Evolutionary conservation across 2,329 filamentous ascomycete species (phyloP).

Genomic region (Monosporascus sp.): DNA sequence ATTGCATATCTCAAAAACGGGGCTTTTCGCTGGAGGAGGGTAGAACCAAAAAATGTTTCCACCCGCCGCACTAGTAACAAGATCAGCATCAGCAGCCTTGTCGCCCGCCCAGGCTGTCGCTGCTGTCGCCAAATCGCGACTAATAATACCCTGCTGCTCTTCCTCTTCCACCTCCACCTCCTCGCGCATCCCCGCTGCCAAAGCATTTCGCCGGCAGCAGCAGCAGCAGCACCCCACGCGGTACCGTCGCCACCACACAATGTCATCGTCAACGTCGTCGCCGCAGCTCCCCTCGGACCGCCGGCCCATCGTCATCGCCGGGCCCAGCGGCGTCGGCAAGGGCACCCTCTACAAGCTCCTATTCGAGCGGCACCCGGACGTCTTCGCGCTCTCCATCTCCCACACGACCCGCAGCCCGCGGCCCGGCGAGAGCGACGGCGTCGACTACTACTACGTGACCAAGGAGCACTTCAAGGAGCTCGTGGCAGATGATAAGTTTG

Average conservation of each 20-base stretch:
- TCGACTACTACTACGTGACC: slow-evolving; percentile 76
- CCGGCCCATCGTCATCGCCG: slow-evolving; percentile 72
- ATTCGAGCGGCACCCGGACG: slow-evolving; percentile 50
- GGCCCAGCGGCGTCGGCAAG: slow-evolving; percentile 76
- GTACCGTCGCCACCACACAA: no score
- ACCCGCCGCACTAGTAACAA: no score
- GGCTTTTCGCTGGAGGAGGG: no score
- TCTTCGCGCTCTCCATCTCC: slow-evolving; percentile 53
- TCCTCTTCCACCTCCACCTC: background rate
- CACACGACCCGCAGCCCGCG: slow-evolving; percentile 81
- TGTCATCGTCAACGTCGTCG: no score
- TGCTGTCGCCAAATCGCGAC: no score
- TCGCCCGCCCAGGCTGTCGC: no score
- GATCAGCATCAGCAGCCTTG: no score
- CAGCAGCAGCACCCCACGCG: no score
- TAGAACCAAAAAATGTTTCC: no score
- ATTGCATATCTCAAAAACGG: no score
- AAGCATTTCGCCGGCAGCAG: no score
- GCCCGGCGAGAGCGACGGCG: slow-evolving; percentile 67
- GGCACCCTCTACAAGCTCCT: slow-evolving; percentile 72
- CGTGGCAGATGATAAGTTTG: slow-evolving; percentile 66
- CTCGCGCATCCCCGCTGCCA: background rate
- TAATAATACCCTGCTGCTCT: background rate
- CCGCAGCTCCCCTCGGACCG: slow-evolving; percentile 35
- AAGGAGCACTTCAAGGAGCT: slow-evolving; percentile 64